Conservation (phyloP, 495 filamentous ascomycete genomes). For the Collariella sp. region DNA sequence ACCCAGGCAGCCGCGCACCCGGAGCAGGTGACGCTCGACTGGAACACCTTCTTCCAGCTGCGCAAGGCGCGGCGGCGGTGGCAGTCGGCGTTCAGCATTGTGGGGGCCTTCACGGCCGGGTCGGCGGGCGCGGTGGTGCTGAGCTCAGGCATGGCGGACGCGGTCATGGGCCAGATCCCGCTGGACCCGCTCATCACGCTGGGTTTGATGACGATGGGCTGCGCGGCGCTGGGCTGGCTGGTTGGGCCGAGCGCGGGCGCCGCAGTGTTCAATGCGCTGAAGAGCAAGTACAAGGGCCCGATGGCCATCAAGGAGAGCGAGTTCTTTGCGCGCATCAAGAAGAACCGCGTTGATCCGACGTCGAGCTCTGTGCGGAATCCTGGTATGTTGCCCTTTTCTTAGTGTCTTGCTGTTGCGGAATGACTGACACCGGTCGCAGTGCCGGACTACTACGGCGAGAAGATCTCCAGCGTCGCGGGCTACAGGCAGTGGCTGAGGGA, state of each 20-base stretch:
- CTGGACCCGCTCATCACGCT: conserved; percentile 82
- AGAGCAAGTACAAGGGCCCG: conserved; percentile 54
- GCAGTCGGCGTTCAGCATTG: conserved; percentile 65
- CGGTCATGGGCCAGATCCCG: conserved; percentile 54
- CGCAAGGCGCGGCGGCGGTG: conserved; percentile 75
- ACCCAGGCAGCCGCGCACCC: conserved; percentile 19
- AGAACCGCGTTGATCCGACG: conserved; percentile 78
- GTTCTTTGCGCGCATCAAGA: conserved; percentile 82
- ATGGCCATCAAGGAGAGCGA: conserved; percentile 82
- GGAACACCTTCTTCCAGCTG: conserved; percentile 89
- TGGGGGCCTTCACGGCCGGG: conserved; percentile 51
- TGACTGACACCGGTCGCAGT: conserved; percentile 24
- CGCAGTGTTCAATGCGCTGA: conserved; percentile 60
- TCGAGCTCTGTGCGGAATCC: conserved; percentile 47
- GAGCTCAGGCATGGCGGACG: conserved; percentile 56
- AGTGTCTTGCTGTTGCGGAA: not conserved
- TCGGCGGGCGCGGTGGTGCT: conserved; percentile 55
- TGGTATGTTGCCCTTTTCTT: conserved; percentile 34
- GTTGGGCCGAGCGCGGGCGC: conserved; percentile 72
- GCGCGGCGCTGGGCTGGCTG: conserved; percentile 75
- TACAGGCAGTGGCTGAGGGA: conserved; percentile 96
- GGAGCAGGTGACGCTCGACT: conserved; percentile 50
- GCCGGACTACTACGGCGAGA: conserved; percentile 77
- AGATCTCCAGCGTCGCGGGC: conserved; percentile 83
- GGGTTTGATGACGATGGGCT: conserved; percentile 63